Evolutionary conservation across 2,329 filamentous ascomycete species (phyloP).

Genomic region (Cadophora malorum): DNA sequence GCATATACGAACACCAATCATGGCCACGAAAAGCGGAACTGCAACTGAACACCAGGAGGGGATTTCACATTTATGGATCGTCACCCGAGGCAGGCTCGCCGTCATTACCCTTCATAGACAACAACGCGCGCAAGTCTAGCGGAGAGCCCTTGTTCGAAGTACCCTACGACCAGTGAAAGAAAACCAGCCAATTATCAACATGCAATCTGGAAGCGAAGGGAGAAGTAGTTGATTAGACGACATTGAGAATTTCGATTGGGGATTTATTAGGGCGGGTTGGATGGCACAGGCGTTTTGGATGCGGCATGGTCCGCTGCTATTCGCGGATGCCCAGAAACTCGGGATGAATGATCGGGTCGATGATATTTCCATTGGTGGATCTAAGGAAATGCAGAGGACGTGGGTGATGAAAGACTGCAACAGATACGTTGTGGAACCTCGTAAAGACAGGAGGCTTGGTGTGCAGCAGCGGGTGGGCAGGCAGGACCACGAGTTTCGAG

Average conservation of each 20-base stretch:
- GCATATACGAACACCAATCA: slow-evolving; percentile 23
- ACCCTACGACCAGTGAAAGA: slow-evolving; percentile 15
- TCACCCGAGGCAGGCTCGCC: slow-evolving; percentile 33
- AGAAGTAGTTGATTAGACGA: neutral
- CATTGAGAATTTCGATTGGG: neutral
- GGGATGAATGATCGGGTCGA: neutral
- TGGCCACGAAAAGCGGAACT: slow-evolving; percentile 20
- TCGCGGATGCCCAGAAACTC: slow-evolving; percentile 5
- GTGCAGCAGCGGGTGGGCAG: neutral
- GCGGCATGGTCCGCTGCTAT: neutral
- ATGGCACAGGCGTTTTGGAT: neutral
- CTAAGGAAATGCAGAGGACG: neutral
- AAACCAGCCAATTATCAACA: neutral
- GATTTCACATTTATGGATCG: slow-evolving; percentile 29
- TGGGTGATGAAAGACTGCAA: neutral
- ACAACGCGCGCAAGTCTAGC: slow-evolving; percentile 24
- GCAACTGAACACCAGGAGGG: slow-evolving; percentile 21
- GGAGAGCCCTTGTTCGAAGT: slow-evolving; percentile 30
- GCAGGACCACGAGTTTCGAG: neutral
- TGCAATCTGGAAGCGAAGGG: neutral
- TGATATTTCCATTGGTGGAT: neutral
- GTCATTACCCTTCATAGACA: slow-evolving; percentile 31
- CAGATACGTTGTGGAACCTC: neutral
- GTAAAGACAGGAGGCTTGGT: neutral
- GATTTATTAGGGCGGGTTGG: neutral